Base-by-base conservation (phyloP, 2,329 filamentous ascomycete genomes). In the Conoideocrella luteorostrata region DNA sequence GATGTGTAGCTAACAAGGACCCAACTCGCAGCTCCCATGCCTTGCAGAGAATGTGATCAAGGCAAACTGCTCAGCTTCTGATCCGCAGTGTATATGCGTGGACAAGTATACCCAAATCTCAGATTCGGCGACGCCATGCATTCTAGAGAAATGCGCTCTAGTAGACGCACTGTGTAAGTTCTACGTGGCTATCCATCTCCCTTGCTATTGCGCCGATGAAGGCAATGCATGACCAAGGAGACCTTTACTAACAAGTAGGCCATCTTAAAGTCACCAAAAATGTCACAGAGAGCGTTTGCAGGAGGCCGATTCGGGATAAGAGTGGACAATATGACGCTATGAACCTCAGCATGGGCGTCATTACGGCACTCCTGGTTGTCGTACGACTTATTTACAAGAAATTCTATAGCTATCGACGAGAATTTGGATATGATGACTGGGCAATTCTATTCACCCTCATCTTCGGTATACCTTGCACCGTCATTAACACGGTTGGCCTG, bases 41-140 rank as follows among this genome's bases (percentile, higher is more conserved):
- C 44, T 46, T 12, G 12, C 18, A 10, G 5, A 36, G 5, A 39
- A 34, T 5, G 30, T 39, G 13, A 3, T 18, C 34, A 30, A 40
- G 23, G 39, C 34, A 23, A 59, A 55, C 51, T 47, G 45, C 26
- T 30, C 41, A 4, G 13, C 24, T n/a, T 4, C 17, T 6, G 45
- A 47, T 38, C n/a, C 37, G 11, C 32, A 40, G 24, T 47, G 45
- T 30, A 73, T 70, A 51, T 74, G 70, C n/a, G 50, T 57, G 39
- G 53, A 53, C 50, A 49, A 51, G 17, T 44, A 39, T 15, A 20
- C 13, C n/a, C 15, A 38, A 21, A 52, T 61, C 28, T 49, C 54
- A 28, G 29, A 49, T 24, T 35, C 45, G 26, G 52, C 52, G 4
- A 47, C 51, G 9, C 38, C 40, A 13, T 62, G 59, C 41, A 50